Percentiles rank a stretch among this genome's conserved stretches.
Conservation (phyloP, 164 flowering plant genomes). For the Vitis amurensis region DNA sequence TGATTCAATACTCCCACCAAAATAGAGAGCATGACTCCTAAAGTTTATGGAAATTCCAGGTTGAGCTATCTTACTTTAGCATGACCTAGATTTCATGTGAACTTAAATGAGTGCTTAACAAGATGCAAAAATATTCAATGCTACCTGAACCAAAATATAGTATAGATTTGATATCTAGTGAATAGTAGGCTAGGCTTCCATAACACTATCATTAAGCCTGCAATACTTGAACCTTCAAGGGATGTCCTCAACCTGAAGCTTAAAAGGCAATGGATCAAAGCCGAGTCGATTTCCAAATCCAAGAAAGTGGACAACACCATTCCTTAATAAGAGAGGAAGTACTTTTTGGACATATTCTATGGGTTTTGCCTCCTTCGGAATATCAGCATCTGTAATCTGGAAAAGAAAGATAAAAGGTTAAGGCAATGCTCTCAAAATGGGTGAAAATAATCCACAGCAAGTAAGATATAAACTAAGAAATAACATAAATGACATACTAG, state of each 20-base stretch:
- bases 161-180: not conserved
- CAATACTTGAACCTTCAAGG: not conserved
- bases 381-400: constrained; percentile 88
- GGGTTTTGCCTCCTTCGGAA: constrained; percentile 84
- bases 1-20: too few species aligned
- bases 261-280: constrained; percentile 79
- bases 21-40: too few species aligned
- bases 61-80: too few species aligned
- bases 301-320: constrained; percentile 83
- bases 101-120: too few species aligned
- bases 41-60: too few species aligned
- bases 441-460: not conserved
- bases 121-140: too few species aligned
- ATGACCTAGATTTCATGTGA: too few species aligned
- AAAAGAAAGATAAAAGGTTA: constrained; percentile 13
- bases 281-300: constrained; percentile 96
- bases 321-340: constrained; percentile 63
- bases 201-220: not conserved
- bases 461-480: not conserved
- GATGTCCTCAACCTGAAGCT: constrained; percentile 64
- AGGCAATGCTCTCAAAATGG: constrained; percentile 1
- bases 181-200: not conserved
- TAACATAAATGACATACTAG: constrained; percentile 37
- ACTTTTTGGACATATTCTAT: constrained; percentile 49
- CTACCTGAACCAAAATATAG: too few species aligned